These are phyloP conservation scores for Sophora flavescens DNA, from an alignment of 306 rosid species.

Conservation along the genomic window DNA sequence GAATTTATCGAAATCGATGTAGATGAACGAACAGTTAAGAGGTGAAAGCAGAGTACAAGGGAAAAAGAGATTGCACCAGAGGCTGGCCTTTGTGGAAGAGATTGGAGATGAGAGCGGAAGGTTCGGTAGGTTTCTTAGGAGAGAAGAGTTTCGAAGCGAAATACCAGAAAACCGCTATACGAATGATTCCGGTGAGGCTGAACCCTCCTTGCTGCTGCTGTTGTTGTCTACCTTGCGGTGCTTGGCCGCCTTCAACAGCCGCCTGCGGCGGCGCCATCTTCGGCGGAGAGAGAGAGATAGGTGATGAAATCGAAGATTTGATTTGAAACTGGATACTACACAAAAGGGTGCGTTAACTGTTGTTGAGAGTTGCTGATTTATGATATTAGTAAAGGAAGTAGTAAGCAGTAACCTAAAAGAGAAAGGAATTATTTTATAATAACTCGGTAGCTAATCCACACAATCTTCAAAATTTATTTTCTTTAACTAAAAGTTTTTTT, in stretches of 20 bases:
- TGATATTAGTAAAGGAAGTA: background rate
- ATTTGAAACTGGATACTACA: constrained; percentile 1
- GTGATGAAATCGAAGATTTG: constrained; percentile 48
- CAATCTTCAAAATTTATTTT: background rate
- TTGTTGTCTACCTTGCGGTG: constrained; percentile 55
- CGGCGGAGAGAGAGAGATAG: constrained; percentile 19
- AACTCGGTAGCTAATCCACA: constrained; percentile 24
- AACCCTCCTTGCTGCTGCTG: constrained; percentile 65
- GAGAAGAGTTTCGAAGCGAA: constrained; percentile 96
- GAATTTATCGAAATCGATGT: constrained; percentile 19
- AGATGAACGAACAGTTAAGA: constrained; percentile 7
- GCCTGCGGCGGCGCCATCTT: constrained; percentile 80
- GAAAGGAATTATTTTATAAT: background rate
- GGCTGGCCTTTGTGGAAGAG: constrained; percentile 79
- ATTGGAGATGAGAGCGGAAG: constrained; percentile 71
- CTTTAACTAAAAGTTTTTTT: too few species aligned
- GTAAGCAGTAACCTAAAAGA: too few species aligned
- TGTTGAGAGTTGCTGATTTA: background rate
- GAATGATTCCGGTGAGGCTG: constrained; percentile 77
- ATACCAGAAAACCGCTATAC: constrained; percentile 97
- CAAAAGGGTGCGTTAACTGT: background rate
- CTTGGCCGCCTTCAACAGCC: constrained; percentile 56
- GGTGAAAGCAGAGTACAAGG: background rate
- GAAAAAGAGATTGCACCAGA: constrained; percentile 51
- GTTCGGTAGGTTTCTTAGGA: constrained; percentile 74